Base-by-base conservation (phyloP, 441 rosid species). In the Metrosideros polymorpha region DNA sequence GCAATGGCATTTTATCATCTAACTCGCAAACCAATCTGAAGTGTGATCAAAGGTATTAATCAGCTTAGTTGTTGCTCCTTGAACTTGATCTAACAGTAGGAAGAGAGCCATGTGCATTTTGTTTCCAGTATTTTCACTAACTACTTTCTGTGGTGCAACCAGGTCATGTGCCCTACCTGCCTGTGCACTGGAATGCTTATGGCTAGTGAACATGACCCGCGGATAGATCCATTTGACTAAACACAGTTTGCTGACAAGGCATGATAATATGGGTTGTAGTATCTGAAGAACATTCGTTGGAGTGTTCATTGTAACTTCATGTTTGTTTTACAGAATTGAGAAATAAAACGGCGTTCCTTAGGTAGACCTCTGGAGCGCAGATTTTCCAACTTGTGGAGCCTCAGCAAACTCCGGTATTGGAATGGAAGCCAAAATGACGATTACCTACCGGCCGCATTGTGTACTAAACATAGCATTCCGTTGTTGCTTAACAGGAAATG, bases 111-210 rank as follows among this genome's bases (percentile, higher is more conserved):
- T 32, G n/a, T 8, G 7, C 19, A 35, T 66, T 66, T 22, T 22
- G 47, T 35, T 71, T 71, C n/a, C 24, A 17, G 47, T 35, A 19
- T 71, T 71, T 3, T 71, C 27, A 56, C 50, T 39, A 84, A 13
- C 76, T 10, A 35, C 49, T 8, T 84, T 57, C 52, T 43, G 49
- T n/a, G 85, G 59, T 71, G 85, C 79, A 45, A 39, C 86, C 43
- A 94, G 97, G 97, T 94, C 82, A 94, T 95, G 97, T 95, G 96
- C 89, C 95, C 98, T 32, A 95, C 96, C 52, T 95, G 97, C 90
- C 91, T 95, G 66, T 95, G 98, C 91, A 95, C 97, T 1, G 96
- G 97, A 71, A 92, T 92, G 95, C 19, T 90, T 89, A 95, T 94
- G 97, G 97, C 96, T 71, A 93, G 96, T 24, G 97, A 95, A 84